A percentile compares a stretch with the other conserved stretches of the same genome.
phyloP scores from a whole-genome alignment of 495 filamentous ascomycete species.

The Aspergillus avenaceus region DNA sequence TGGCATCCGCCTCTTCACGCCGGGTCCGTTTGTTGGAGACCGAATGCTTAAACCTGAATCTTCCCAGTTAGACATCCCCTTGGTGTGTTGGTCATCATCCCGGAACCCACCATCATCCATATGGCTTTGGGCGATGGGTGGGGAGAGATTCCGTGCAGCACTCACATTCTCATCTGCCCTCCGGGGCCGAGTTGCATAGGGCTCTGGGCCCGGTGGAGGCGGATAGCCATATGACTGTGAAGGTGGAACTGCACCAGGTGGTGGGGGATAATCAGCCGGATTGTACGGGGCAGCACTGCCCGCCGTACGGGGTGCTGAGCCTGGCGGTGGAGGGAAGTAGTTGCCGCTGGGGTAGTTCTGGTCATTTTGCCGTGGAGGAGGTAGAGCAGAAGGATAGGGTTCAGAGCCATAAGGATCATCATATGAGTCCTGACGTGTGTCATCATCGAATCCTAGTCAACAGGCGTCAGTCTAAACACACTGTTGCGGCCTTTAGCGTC shows the following conservation, averaged over 20 bases:
- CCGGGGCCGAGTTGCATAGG: constrained; percentile 39
- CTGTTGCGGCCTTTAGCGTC: neutral
- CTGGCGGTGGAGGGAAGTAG: constrained; percentile 43
- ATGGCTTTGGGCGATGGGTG: constrained; percentile 33
- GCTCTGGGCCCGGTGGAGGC: constrained; percentile 33
- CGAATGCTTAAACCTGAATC: constrained; percentile 23
- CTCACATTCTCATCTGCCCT: constrained; percentile 57
- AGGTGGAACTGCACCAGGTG: constrained; percentile 38
- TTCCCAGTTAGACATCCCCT: neutral
- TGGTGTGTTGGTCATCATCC: constrained; percentile 10
- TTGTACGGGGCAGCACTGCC: constrained; percentile 29
- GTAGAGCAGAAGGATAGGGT: constrained; percentile 35
- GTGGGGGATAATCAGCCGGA: constrained; percentile 43
- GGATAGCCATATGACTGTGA: constrained; percentile 43
- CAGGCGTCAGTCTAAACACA: neutral
- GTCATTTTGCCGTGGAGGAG: constrained; percentile 18
- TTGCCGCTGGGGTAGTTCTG: constrained; percentile 39
- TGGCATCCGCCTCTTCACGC: constrained; percentile 8
- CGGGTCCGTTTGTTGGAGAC: constrained; percentile 4
- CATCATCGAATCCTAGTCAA: constrained; percentile 27
- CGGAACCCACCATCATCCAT: constrained; percentile 43
- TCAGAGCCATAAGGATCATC: constrained; percentile 43
- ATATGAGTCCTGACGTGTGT: constrained; percentile 32
- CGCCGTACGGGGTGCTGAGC: constrained; percentile 29
- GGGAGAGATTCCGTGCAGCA: constrained; percentile 34